A percentile compares a stretch with the other conserved stretches of the same genome.
phyloP scores from a whole-genome alignment of 495 filamentous ascomycete genomes.

The Endocarpon pusillum region DNA sequence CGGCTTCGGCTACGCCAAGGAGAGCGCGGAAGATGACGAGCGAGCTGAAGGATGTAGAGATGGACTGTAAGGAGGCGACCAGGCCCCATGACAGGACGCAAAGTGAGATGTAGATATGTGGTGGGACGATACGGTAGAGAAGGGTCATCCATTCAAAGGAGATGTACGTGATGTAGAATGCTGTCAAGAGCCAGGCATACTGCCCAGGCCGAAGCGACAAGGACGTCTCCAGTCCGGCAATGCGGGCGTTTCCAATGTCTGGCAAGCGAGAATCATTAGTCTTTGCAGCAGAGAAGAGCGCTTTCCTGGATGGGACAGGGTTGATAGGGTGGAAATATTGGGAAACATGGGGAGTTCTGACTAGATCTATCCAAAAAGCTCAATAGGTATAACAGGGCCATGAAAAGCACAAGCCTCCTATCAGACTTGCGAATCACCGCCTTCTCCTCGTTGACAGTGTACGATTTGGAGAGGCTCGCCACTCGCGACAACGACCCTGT shows the following conservation, averaged over 20 bases:
- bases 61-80: conserved; percentile 52
- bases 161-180: conserved; percentile 58
- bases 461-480: too few species aligned
- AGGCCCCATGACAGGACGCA: conserved; percentile 36
- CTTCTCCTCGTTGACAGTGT: conserved; percentile 63
- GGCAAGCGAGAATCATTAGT: conserved; percentile 4
- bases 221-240: conserved; percentile 55
- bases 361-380: conserved; percentile 66
- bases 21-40: conserved; percentile 28
- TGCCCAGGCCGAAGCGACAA: conserved; percentile 35
- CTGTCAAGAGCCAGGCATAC: conserved; percentile 51
- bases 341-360: conserved; percentile 20
- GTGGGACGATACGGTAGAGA: conserved; percentile 37
- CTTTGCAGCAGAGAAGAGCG: background rate
- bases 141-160: conserved; percentile 57
- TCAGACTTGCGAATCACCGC: conserved; percentile 61
- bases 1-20: conserved; percentile 44
- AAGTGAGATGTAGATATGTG: conserved; percentile 39
- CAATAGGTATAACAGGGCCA: conserved; percentile 68
- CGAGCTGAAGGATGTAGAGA: conserved; percentile 35
- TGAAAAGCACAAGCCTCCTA: conserved; percentile 54
- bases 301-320: background rate
- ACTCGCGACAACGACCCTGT: too few species aligned
- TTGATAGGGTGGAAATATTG: background rate
- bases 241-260: conserved; percentile 70